phyloP scores from a whole-genome alignment of 2,329 filamentous ascomycete genomes.

The Fusarium clavum region DNA sequence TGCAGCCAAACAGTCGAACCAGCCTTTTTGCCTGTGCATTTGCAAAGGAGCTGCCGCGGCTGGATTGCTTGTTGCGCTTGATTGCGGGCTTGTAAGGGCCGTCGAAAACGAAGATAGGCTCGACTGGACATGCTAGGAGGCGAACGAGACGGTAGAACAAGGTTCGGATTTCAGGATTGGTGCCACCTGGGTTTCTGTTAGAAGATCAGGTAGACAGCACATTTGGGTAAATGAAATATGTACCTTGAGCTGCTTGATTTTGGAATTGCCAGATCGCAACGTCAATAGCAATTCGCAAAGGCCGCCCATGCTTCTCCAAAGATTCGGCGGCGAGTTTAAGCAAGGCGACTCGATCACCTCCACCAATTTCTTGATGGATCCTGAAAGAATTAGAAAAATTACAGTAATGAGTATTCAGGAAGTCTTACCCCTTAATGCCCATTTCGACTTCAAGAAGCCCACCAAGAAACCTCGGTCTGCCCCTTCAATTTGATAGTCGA shows the following conservation, averaged over 20 bases:
- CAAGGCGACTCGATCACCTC: conserved; percentile 82
- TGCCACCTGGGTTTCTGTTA: conserved; percentile 68
- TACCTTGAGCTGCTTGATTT: conserved; percentile 81
- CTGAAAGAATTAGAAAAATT: conserved; percentile 57
- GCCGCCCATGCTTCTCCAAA: conserved; percentile 75
- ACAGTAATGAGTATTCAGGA: rapidly evolving
- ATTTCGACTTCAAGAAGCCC: conserved; percentile 53
- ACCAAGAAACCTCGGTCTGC: conserved; percentile 12
- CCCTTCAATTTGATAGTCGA: conserved; percentile 17
- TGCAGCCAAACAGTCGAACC: conserved; percentile 86
- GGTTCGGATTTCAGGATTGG: conserved; percentile 89
- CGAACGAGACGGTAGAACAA: conserved; percentile 91
- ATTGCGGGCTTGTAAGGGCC: conserved; percentile 85
- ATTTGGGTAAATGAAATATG: not conserved
- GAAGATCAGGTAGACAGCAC: not conserved
- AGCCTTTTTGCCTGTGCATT: conserved; percentile 84
- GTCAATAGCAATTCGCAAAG: conserved; percentile 89
- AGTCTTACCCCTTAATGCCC: conserved; percentile 73
- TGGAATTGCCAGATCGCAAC: conserved; percentile 99
- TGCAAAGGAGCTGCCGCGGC: conserved; percentile 73
- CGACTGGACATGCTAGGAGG: conserved; percentile 79
- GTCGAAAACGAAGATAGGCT: conserved; percentile 92
- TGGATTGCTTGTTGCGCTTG: conserved; percentile 85
- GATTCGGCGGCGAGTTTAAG: conserved; percentile 84
- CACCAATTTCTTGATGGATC: conserved; percentile 89